phyloP scores from a whole-genome alignment of 2,329 filamentous ascomycete genomes.

The Alternaria rosae region DNA sequence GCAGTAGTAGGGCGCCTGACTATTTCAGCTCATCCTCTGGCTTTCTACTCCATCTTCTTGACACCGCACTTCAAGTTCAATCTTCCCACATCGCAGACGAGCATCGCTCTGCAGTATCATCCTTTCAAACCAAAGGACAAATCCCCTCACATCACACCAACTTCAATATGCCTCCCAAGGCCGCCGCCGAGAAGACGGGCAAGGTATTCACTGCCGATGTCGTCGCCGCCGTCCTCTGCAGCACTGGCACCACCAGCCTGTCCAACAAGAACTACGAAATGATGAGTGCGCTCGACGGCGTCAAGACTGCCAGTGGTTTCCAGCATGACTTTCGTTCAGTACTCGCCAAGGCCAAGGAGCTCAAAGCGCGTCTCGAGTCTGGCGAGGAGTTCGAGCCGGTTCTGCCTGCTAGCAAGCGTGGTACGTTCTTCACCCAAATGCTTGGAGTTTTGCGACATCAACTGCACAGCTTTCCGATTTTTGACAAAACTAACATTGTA shows the following conservation, averaged over 20 bases:
- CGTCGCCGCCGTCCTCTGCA: constrained; percentile 38
- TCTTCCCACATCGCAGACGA: background rate
- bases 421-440: no score
- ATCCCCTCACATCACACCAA: background rate
- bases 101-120: background rate
- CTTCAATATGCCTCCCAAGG: constrained; percentile 26
- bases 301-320: constrained; percentile 30
- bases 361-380: constrained; percentile 33
- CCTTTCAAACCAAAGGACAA: background rate
- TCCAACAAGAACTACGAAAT: constrained; percentile 32
- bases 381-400: constrained; percentile 37
- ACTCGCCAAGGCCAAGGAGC: constrained; percentile 39
- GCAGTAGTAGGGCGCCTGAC: background rate
- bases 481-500: constrained; percentile 11
- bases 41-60: constrained; percentile 3
- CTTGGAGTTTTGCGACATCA: no score
- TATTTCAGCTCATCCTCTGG: constrained; percentile 7
- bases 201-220: constrained; percentile 30
- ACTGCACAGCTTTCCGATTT: no score
- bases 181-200: constrained; percentile 1
- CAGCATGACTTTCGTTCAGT: no score
- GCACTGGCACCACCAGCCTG: constrained; percentile 27
- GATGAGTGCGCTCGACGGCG: constrained; percentile 40
- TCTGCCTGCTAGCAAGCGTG: constrained; percentile 29
- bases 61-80: constrained; percentile 5